A percentile compares a stretch with the other conserved stretches of the same genome.
phyloP scores from a whole-genome alignment of 1,284 basidiomycete species.

The Trametes polyzona region DNA sequence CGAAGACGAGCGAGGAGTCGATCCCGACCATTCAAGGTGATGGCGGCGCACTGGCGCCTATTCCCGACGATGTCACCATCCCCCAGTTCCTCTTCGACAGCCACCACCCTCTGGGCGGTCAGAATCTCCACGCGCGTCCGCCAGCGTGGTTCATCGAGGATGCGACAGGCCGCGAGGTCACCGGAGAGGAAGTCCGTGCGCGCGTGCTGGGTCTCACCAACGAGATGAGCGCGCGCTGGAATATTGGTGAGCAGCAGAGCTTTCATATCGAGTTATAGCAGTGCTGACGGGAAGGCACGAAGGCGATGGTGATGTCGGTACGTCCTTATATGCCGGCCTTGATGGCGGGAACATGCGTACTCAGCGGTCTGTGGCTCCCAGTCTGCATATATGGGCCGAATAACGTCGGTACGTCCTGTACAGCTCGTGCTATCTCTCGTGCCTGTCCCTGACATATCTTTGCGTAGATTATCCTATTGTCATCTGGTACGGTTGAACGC shows the following conservation, averaged over 20 bases:
- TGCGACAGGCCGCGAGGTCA: conserved; percentile 47
- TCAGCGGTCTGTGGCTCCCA: conserved; percentile 29
- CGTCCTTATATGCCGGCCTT: conserved; percentile 20
- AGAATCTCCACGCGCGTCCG: conserved; percentile 43
- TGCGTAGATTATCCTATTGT: conserved; percentile 67
- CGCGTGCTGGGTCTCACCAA: conserved; percentile 68
- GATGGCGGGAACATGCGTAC: conserved; percentile 14
- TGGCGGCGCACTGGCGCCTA: conserved; percentile 44
- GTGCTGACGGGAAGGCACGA: background rate
- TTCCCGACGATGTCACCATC: conserved; percentile 74
- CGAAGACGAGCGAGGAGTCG: background rate
- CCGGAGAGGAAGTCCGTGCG: conserved; percentile 38
- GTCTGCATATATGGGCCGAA: conserved; percentile 74
- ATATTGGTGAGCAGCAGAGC: conserved; percentile 39
- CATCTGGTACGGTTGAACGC: conserved; percentile 63
- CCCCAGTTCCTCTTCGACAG: conserved; percentile 75
- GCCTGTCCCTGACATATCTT: background rate
- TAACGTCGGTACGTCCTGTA: conserved; percentile 49
- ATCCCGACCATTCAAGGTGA: conserved; percentile 30
- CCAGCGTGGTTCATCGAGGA: conserved; percentile 70
- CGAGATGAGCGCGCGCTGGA: conserved; percentile 56
- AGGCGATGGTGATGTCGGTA: conserved; percentile 55
- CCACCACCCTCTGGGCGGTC: conserved; percentile 46
- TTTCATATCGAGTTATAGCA: background rate
- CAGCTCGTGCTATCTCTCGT: too few species aligned